Conservation (phyloP, 441 rosid species). For the Croton laevigatus region DNA sequence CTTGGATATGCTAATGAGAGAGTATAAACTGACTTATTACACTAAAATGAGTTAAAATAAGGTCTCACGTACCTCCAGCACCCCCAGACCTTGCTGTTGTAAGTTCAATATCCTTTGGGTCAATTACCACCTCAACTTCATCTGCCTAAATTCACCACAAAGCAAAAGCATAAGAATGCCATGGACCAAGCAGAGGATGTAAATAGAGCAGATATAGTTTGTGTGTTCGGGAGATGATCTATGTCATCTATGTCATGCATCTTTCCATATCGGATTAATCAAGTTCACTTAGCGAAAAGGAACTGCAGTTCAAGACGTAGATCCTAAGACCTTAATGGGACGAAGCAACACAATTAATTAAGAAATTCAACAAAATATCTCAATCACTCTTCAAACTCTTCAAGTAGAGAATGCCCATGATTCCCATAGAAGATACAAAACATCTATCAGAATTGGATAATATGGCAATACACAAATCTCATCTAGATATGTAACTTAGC, state of each 20-base stretch:
- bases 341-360: not conserved
- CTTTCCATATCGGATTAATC: conserved; percentile 3
- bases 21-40: not conserved
- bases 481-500: not conserved
- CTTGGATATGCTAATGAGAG: not conserved
- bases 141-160: conserved; percentile 54
- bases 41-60: conserved; percentile 9
- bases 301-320: not conserved
- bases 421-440: conserved; percentile 4
- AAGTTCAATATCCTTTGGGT: conserved; percentile 89
- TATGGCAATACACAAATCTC: not conserved
- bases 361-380: conserved; percentile 9
- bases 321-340: not conserved
- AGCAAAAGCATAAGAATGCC: conserved; percentile 12
- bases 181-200: not conserved
- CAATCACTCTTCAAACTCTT: not conserved
- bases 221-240: not conserved
- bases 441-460: not conserved
- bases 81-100: conserved; percentile 97
- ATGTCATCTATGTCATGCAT: too few species aligned
- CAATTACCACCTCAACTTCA: conserved; percentile 96
- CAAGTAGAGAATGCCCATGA: conserved; percentile 2
- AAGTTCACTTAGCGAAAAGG: conserved; percentile 7
- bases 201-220: not conserved
- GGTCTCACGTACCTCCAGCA: conserved; percentile 71